Percentiles rank a stretch among this genome's conserved stretches.
Evolutionary conservation across 1,139 yeast genomes (phyloP).

Genomic region (Candida tunisiensis): DNA sequence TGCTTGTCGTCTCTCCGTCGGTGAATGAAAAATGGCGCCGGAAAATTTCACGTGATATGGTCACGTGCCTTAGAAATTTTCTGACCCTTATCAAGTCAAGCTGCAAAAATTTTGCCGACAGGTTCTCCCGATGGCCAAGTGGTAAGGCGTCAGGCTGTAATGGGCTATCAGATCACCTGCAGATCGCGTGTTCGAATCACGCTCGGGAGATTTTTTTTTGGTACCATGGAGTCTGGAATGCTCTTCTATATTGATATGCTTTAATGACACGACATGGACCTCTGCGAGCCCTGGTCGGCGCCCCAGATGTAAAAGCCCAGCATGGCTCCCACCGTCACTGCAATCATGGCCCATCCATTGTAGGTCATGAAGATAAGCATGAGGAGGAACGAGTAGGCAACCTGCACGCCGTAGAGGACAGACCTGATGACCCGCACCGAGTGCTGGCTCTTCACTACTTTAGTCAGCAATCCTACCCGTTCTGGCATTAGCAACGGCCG

Average conservation of each 20-base stretch:
- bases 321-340: constrained; percentile 54
- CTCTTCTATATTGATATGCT: background rate
- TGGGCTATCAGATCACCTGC: constrained; percentile 1
- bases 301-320: constrained; percentile 53
- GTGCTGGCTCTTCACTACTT: constrained; percentile 1
- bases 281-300: background rate
- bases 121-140: constrained; percentile 1
- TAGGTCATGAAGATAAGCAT: constrained; percentile 78
- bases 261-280: background rate
- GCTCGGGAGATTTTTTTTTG: constrained; percentile 1
- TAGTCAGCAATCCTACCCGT: constrained; percentile 1
- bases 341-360: constrained; percentile 64
- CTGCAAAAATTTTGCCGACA: background rate
- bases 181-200: constrained; percentile 1
- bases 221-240: background rate
- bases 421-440: constrained; percentile 10
- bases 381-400: constrained; percentile 58
- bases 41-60: too few relatives aligned
- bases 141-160: constrained; percentile 1
- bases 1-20: too few relatives aligned
- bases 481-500: background rate
- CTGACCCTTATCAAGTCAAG: too few relatives aligned
- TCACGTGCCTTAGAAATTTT: too few relatives aligned
- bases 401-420: constrained; percentile 48
- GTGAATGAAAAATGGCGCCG: too few relatives aligned